These are phyloP conservation scores for Huntiella bhutanensis DNA, from an alignment of 2,329 filamentous ascomycete species.

Conservation along the genomic window DNA sequence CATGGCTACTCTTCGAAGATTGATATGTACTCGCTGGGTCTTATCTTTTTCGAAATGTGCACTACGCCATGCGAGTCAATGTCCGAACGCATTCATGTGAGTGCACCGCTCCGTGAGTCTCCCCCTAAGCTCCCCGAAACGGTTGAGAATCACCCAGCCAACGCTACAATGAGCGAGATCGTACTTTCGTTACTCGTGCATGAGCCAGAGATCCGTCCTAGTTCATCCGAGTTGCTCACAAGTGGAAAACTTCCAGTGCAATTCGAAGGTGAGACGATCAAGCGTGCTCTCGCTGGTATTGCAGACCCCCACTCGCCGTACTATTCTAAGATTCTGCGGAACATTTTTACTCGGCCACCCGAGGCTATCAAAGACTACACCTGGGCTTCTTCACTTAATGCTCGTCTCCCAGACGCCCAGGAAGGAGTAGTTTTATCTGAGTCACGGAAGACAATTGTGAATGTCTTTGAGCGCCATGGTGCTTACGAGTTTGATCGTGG, in stretches of 20 bases:
- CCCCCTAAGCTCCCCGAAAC: constrained; percentile 51
- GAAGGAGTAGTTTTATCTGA: constrained; percentile 47
- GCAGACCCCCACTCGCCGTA: constrained; percentile 72
- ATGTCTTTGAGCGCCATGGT: constrained; percentile 75
- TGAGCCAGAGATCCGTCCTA: constrained; percentile 64
- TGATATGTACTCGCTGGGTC: constrained; percentile 93
- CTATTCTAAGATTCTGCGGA: constrained; percentile 75
- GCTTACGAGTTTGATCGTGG: constrained; percentile 64
- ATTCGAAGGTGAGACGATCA: constrained; percentile 81
- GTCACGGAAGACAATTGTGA: constrained; percentile 54
- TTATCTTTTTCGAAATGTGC: constrained; percentile 99
- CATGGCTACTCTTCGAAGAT: constrained; percentile 81
- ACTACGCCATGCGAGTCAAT: constrained; percentile 43
- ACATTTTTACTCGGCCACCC: constrained; percentile 57
- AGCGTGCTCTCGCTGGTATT: constrained; percentile 61
- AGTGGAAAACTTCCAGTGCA: constrained; percentile 77
- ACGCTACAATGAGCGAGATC: constrained; percentile 61
- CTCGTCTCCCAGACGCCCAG: constrained; percentile 31
- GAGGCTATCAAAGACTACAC: constrained; percentile 66
- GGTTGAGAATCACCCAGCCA: constrained; percentile 39
- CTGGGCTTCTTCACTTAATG: constrained; percentile 50
- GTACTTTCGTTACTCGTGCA: constrained; percentile 66
- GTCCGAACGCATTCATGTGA: constrained; percentile 43
- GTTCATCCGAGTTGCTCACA: constrained; percentile 61
- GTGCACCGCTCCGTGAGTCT: constrained; percentile 50